Evolutionary conservation across 176 grass and related monocot genomes (phyloP).

Genomic region (Chloris gayana): DNA sequence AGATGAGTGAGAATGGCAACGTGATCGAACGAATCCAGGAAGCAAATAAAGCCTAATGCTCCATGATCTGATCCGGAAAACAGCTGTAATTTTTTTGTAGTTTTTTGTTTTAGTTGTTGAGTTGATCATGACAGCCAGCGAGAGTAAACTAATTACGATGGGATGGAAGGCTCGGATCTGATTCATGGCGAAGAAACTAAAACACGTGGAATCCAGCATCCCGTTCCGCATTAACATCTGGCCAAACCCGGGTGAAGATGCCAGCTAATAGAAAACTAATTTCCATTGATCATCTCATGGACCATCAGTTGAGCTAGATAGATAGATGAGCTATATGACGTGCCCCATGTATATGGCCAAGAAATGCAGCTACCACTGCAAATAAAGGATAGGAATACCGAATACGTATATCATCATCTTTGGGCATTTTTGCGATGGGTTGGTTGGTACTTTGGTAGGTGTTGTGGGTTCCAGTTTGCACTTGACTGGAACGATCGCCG

Average conservation of each 20-base stretch:
- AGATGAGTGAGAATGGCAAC: no score
- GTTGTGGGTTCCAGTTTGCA: background rate
- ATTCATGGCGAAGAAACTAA: background rate
- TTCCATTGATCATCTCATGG: background rate
- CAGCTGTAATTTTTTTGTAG: no score
- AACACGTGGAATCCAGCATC: background rate
- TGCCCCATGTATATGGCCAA: no score
- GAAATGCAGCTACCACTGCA: no score
- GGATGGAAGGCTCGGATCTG: constrained; percentile 3
- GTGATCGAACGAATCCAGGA: no score
- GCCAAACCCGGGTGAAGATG: background rate
- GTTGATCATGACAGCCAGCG: background rate
- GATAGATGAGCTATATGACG: background rate
- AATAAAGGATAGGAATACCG: no score
- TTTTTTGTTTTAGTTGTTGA: background rate
- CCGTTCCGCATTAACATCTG: background rate
- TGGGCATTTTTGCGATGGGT: background rate
- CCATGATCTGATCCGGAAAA: no score
- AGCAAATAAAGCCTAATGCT: no score
- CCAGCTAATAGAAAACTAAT: background rate
- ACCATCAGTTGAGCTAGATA: no score
- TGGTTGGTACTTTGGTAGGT: background rate
- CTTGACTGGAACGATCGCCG: background rate
- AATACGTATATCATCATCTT: background rate
- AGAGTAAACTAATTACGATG: background rate